Evolutionary conservation across 129 eudicot genomes (phyloP).

Genomic region (Lactuca saligna): DNA sequence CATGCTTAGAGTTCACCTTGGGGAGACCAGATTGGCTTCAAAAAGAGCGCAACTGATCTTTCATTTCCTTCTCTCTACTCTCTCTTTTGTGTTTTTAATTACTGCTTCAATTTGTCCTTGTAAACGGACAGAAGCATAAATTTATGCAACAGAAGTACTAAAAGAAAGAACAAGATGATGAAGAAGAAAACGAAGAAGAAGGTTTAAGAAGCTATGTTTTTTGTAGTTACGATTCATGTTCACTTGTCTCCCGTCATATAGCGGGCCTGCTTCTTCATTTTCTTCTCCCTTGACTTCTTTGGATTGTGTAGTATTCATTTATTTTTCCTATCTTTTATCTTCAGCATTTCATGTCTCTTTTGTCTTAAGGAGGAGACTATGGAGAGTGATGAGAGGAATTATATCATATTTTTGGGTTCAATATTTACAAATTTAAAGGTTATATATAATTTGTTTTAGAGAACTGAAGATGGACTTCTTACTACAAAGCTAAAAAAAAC

Average conservation of each 20-base stretch:
- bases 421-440: conserved; percentile 22
- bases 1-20: conserved; percentile 80
- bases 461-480: background rate
- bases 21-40: conserved; percentile 69
- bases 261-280: conserved; percentile 36
- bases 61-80: background rate
- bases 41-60: conserved; percentile 36
- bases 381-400: conserved; percentile 18
- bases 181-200: conserved; percentile 34
- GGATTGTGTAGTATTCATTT: conserved; percentile 25
- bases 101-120: conserved; percentile 22
- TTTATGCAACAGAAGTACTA: conserved; percentile 24
- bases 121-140: conserved; percentile 26
- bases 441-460: conserved; percentile 14
- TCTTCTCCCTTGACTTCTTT: conserved; percentile 29
- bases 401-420: conserved; percentile 23
- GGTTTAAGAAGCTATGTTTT: conserved; percentile 26
- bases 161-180: conserved; percentile 35
- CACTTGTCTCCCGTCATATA: conserved; percentile 25
- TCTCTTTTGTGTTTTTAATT: conserved; percentile 21
- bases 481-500: background rate
- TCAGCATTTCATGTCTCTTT: conserved; percentile 27
- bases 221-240: conserved; percentile 8
- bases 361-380: conserved; percentile 19
- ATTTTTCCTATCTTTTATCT: conserved; percentile 25